Evolutionary conservation across 1,284 basidiomycete genomes (phyloP).

Genomic region (Puccinia coronata): DNA sequence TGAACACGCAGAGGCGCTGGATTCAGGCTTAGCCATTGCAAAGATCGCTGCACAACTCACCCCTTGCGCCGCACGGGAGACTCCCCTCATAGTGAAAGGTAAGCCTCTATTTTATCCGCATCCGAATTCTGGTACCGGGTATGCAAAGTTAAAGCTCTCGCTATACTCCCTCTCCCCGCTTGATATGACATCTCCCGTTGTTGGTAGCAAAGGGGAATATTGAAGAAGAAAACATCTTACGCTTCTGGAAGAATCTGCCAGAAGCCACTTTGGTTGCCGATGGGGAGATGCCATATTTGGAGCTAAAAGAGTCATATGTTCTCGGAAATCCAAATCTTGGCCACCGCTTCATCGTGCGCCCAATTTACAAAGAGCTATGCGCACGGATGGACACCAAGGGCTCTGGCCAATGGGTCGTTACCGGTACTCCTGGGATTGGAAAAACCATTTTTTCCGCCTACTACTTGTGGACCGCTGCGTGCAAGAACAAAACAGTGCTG

Average conservation of each 20-base stretch:
- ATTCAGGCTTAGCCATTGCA: neutral
- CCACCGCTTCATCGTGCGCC: no score
- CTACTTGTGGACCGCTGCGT: neutral
- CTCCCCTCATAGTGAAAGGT: neutral
- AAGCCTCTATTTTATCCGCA: neutral
- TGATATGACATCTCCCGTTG: no score
- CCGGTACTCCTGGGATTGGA: conserved; percentile 16
- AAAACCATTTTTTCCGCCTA: neutral
- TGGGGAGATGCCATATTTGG: neutral
- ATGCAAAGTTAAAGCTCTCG: neutral
- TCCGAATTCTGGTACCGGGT: no score
- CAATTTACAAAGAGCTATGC: no score
- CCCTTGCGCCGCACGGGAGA: no score
- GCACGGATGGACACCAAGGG: neutral
- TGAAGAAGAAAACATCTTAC: neutral
- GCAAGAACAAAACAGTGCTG: conserved; percentile 12
- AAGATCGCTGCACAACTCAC: neutral
- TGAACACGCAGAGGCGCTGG: neutral
- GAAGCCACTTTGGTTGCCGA: neutral
- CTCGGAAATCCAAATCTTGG: neutral
- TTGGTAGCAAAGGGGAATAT: neutral
- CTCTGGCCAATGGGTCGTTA: neutral
- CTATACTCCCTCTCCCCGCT: neutral
- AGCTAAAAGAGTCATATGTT: neutral
- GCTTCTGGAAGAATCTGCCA: neutral